Evolutionary conservation across 2,329 filamentous ascomycete species (phyloP).

Genomic region (Cyphellophora europaea): DNA sequence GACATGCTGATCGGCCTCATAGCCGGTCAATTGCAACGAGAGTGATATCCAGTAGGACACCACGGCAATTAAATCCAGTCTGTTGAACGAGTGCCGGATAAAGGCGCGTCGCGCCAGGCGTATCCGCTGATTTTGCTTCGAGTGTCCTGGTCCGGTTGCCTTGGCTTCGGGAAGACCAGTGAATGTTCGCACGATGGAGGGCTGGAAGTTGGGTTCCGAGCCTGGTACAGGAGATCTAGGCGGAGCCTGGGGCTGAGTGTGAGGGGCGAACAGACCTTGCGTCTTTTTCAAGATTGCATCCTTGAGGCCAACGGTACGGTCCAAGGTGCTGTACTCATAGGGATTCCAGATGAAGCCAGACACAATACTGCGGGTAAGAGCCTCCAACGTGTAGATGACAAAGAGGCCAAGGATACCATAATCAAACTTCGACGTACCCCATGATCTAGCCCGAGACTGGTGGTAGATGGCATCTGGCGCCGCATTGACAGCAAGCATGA

Average conservation of each 20-base stretch:
- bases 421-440: slow-evolving; percentile 60
- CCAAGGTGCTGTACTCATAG: slow-evolving; percentile 81
- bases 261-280: slow-evolving; percentile 68
- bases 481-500: slow-evolving; percentile 80
- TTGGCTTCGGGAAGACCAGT: slow-evolving; percentile 61
- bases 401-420: slow-evolving; percentile 78
- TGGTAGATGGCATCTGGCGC: slow-evolving; percentile 57
- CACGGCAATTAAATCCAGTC: slow-evolving; percentile 88
- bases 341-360: slow-evolving; percentile 91
- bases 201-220: slow-evolving; percentile 34
- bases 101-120: slow-evolving; percentile 87
- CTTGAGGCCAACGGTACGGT: slow-evolving; percentile 64
- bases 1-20: slow-evolving; percentile 62
- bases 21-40: slow-evolving; percentile 56
- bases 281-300: slow-evolving; percentile 69
- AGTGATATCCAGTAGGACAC: slow-evolving; percentile 94
- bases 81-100: slow-evolving; percentile 88
- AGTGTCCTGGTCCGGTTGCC: slow-evolving; percentile 47
- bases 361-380: slow-evolving; percentile 75
- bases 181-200: slow-evolving; percentile 66
- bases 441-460: slow-evolving; percentile 49
- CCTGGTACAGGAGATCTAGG: slow-evolving; percentile 11
- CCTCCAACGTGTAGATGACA: slow-evolving; percentile 78
- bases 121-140: slow-evolving; percentile 68
- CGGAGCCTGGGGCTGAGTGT: slow-evolving; percentile 58